Base-by-base conservation (phyloP, 352 stramenopile genomes). In the Phytophthora ohioensis region DNA sequence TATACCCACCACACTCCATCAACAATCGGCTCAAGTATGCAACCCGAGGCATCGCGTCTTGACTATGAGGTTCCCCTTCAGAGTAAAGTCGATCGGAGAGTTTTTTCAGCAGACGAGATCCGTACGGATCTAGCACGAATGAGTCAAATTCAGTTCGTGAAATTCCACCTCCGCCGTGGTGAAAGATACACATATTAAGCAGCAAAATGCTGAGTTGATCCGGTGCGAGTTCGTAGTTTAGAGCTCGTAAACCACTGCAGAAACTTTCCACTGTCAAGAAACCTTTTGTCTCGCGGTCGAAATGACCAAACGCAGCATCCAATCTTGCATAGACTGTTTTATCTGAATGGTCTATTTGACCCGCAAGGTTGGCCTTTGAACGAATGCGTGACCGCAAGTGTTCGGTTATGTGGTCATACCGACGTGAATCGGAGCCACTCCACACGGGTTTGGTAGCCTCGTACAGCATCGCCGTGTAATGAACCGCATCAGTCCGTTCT, bases 71-170 rank as follows among this genome's bases (percentile, higher is more conserved):
- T 8, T 47, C 47, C 45, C 64, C 46, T 46, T 76, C 43, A 27
- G 67, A 70, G 39, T 76, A 81, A 10, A 87, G 56, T 9, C 78
- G 48, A n/a, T 75, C 30, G 0, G 79, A 75, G 0, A 95, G 54
- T 7, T 64, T 74, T 2, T 70, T 69, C 1, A 93, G 34, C 10
- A 85, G 45, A 1, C 57, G 42, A n/a, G 35, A 47, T 5, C 69
- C 80, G 11, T 80, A 79, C 0, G 85, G 85, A 47, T 92, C 85
- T 30, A 95, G 41, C 31, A 89, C 82, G 61, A 93, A 95, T 0
- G 85, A 77, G 65, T 95, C 88, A 56, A 95, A 95, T 57, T 95
- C 88, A 57, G 87, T 89, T 42, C 88, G 78, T 15, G 88, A 93
- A 9, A 93, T 31, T 0, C 72, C 72, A 5, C 45, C 58, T 13